Evolutionary conservation across 495 filamentous ascomycete genomes (phyloP), one percentile per base, ranked within the genome.

Genomic region (Clavariopsis aquatica): DNA sequence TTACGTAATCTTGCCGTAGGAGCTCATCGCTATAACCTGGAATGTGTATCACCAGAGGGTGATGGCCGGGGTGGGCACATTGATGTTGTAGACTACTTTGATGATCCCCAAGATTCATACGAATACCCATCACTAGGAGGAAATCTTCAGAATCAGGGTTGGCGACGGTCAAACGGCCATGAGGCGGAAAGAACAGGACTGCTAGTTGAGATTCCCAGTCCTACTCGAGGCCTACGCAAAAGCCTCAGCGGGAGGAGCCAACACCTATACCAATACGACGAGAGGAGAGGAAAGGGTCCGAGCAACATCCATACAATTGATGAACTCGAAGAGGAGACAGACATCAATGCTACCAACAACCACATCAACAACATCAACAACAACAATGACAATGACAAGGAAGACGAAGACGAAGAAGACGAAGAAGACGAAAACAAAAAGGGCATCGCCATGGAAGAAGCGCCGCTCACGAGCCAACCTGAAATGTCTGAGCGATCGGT

Each of bases 281-380:
- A 84, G 43, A 75, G 79, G 31, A 76, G 76, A 46, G 77, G 78
- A 27, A 78, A 80, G 24, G 75, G 74, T 5, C 76, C 78, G 29
- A 81, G 83, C 22, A 74, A 78, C 41, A 87, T 87, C 20, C 84
- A 86, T 63, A 82, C 84, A 4, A 90, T 91, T 71, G 80, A 85
- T n/a, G 88, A 91, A 74, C 80, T 82, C 0, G 86, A 89, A 54
- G 92, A 96, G 43, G 90, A 69, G 29, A 19, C 43, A 47, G 49
- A 62, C 26, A 17, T 7, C n/a, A 10, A 3, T n/a, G n/a, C 38
- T n/a, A 17, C 15, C 38, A 17, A 17, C 38, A 43, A 43, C 15
- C n/a, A n/a, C n/a, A n/a, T n/a, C n/a, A n/a, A n/a, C n/a, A n/a
- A n/a, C n/a, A n/a, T n/a, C n/a, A n/a, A n/a, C n/a, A n/a, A n/a